Base-by-base conservation (phyloP, 2,329 filamentous ascomycete genomes). In the Penicillium sp. region DNA sequence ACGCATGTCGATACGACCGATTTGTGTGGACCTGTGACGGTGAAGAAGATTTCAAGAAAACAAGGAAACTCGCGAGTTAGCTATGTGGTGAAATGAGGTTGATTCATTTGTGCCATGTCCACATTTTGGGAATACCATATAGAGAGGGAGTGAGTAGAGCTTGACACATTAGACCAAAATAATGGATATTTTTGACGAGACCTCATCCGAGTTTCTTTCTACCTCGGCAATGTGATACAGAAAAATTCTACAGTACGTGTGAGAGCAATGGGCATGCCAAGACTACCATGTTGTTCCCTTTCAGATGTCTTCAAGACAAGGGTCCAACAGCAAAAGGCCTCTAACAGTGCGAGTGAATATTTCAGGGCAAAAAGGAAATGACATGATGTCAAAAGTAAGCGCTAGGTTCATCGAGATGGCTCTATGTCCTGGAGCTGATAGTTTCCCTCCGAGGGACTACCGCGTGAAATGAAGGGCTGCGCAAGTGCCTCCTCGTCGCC, bases 1-100 rank as follows among this genome's bases (percentile, higher is more conserved):
- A 91, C 89, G 27, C 89, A 91, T 77, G 88, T 91, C 4, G 77
- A 82, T 31, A 81, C 75, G 19, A 88, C 86, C 21, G 78, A 81
- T 57, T 64, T 81, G 59, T 86, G 67, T 51, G 68, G 66, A 7
- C 83, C 66, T 85, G 87, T 85, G 6, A 82, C 76, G 3, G 86
- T 91, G 4, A 87, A 81, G 77, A 89, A 88, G 76, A 87, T 91
- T 54, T 81, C 81, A 61, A 80, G 87, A 71, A 80, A 78, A 53
- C 89, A 88, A 71, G 87, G 88, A 3, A 80, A 77, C 10, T 88
- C 83, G 54, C 81, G 84, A 64, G 83, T 90, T 51, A 73, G 73
- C 50, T 82, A 82, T 69, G 70, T 45, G 25, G 69, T 75, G 17
- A 53, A 50, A 35, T 60, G 54, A 49, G 13, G 10, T 17, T 33